Base-by-base conservation (phyloP, 192 early-diverging fungal species). In the Powellomyces hirtus region DNA sequence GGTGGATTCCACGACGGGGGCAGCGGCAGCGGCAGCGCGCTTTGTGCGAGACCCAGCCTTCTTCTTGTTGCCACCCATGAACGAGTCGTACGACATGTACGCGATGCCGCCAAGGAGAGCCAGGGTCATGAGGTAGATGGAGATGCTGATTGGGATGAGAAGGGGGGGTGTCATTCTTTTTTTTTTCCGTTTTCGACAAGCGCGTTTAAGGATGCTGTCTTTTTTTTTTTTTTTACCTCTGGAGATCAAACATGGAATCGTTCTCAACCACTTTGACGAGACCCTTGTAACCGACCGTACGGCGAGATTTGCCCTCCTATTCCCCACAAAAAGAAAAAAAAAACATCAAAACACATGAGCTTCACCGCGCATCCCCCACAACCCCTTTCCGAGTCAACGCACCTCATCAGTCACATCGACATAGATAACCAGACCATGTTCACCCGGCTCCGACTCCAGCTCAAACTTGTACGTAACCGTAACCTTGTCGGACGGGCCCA, bases 221-320 rank as follows among this genome's bases (percentile, higher is more conserved):
- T n/a, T 3, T 16, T 49, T 3, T 29, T 18, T 2, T 33, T 29
- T 20, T 72, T 76, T 64, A 86, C 84, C 82, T 74, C 72, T 86
- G 81, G 40, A 82, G 42, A 72, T 86, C 84, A 66, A 86, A 80
- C 44, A 81, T 69, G n/a, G 84, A 82, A 26, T 79, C 77, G 35
- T 76, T 80, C 10, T 84, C 81, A 62, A 62, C 59, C 24, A 86
- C 57, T 36, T 70, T 73, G 11, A 86, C 73, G 22, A 73, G 72
- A 42, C 74, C 76, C 37, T 75, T 75, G 66, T 76, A 84, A n/a
- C 66, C 84, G 70, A 84, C 65, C 20, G 72, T 73, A 57, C 74
- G 74, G 40, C 57, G 51, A 7, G 60, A 20, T 2, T 67, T 73
- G 7, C 62, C 66, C 55, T 79, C 49, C 66, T 79, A 38, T 18